These are phyloP conservation scores for Waitea zeae DNA, from an alignment of 1,284 basidiomycete genomes.

Conservation along the genomic window DNA sequence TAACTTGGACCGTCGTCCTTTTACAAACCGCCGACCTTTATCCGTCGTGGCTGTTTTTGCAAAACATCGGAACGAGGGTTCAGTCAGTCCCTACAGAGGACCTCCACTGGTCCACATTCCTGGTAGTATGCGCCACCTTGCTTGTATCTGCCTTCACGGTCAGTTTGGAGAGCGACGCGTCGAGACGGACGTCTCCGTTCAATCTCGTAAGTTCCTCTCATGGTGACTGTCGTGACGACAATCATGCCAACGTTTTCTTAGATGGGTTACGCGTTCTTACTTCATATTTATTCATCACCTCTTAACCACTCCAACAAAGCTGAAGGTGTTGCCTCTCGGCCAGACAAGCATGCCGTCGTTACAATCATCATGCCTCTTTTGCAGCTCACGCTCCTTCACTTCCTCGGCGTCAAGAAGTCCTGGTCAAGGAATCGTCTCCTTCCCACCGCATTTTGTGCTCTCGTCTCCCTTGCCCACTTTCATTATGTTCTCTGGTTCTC, in stretches of 20 bases:
- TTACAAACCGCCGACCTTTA: constrained; percentile 33
- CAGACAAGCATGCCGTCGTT: constrained; percentile 49
- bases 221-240: constrained; percentile 2
- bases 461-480: constrained; percentile 46
- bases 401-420: constrained; percentile 38
- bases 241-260: constrained; percentile 11
- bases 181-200: constrained; percentile 33
- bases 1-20: constrained; percentile 37
- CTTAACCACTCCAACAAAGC: constrained; percentile 29
- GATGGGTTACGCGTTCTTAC: constrained; percentile 58
- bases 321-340: constrained; percentile 31
- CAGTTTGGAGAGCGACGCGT: constrained; percentile 42
- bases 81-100: constrained; percentile 34
- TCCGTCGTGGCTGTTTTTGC: constrained; percentile 15
- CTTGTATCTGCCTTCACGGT: constrained; percentile 45
- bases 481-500: constrained; percentile 38
- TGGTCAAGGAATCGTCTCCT: constrained; percentile 45
- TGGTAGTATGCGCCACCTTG: constrained; percentile 43
- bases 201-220: constrained; percentile 34
- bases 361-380: constrained; percentile 52
- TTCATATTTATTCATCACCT: constrained; percentile 55
- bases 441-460: constrained; percentile 42
- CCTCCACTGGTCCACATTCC: constrained; percentile 58
- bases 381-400: constrained; percentile 48
- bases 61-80: constrained; percentile 25